phyloP scores from a whole-genome alignment of 2,329 filamentous ascomycete species.

The Stromatinia cepivora region DNA sequence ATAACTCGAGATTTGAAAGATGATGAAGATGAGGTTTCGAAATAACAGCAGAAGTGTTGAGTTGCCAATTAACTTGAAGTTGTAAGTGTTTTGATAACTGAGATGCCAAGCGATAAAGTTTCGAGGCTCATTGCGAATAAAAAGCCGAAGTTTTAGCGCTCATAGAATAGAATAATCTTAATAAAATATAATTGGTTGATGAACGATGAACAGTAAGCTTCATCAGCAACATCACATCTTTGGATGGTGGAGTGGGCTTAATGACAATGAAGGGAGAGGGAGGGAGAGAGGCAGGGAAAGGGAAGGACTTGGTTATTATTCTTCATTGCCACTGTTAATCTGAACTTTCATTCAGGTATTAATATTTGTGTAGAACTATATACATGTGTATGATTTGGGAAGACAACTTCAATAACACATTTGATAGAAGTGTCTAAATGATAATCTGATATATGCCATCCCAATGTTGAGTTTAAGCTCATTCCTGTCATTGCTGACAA shows the following conservation, averaged over 20 bases:
- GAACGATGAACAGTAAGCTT: too few species aligned
- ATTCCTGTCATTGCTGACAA: constrained; percentile 20
- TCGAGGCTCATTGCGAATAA: neutral
- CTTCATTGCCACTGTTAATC: neutral
- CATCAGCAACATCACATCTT: too few species aligned
- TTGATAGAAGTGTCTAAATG: neutral
- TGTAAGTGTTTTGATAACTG: neutral
- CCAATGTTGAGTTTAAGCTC: neutral
- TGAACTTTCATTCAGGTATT: constrained; percentile 5
- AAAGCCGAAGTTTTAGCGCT: constrained; percentile 5
- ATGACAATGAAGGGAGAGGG: neutral
- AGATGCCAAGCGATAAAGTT: neutral
- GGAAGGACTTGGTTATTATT: too few species aligned
- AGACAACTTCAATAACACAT: neutral
- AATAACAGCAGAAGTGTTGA: neutral
- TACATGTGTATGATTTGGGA: neutral
- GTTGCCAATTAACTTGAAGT: neutral
- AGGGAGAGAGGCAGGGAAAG: too few species aligned
- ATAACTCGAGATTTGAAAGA: neutral
- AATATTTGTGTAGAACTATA: constrained; percentile 8
- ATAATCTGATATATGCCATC: neutral
- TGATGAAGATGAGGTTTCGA: neutral
- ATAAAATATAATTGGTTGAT: too few species aligned
- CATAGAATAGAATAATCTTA: neutral
- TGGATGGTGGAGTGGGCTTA: too few species aligned